A percentile compares a stretch with the other conserved stretches of the same genome.
These are phyloP conservation scores for Solanum tacnaense DNA, from an alignment of 257 asterid species.

Conservation along the genomic window DNA sequence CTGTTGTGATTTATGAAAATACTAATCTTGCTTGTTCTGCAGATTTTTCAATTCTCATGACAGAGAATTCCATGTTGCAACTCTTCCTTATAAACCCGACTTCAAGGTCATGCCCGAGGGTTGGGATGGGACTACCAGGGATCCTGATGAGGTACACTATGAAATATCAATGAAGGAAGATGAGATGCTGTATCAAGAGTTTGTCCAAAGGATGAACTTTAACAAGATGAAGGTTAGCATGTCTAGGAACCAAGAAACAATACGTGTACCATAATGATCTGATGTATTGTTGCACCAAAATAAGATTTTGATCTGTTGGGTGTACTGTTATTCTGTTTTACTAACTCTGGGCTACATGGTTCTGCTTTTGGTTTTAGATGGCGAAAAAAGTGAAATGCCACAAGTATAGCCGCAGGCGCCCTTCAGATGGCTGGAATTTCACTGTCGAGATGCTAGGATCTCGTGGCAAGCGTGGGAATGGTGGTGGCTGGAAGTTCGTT, in stretches of 20 bases:
- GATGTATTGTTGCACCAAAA: neutral
- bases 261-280: neutral
- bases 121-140: slow-evolving; percentile 95
- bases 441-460: slow-evolving; percentile 82
- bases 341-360: neutral
- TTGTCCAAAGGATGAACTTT: slow-evolving; percentile 68
- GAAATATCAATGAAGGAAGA: slow-evolving; percentile 96
- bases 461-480: slow-evolving; percentile 65
- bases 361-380: slow-evolving; percentile 26
- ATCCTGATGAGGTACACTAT: slow-evolving; percentile 93
- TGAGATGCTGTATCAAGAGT: slow-evolving; percentile 78
- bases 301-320: neutral
- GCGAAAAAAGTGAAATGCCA: slow-evolving; percentile 68
- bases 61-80: slow-evolving; percentile 88
- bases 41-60: slow-evolving; percentile 70
- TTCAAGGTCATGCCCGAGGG: slow-evolving; percentile 98
- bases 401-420: slow-evolving; percentile 85
- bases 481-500: slow-evolving; percentile 85
- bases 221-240: slow-evolving; percentile 71
- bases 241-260: neutral
- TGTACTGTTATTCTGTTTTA: neutral
- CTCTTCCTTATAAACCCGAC: slow-evolving; percentile 88
- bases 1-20: neutral
- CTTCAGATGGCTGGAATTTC: slow-evolving; percentile 81
- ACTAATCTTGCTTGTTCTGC: slow-evolving; percentile 16